Evolutionary conservation across 225 moss, liverwort and hornwort genomes (phyloP).

Genomic region (Bryum argenteum): DNA sequence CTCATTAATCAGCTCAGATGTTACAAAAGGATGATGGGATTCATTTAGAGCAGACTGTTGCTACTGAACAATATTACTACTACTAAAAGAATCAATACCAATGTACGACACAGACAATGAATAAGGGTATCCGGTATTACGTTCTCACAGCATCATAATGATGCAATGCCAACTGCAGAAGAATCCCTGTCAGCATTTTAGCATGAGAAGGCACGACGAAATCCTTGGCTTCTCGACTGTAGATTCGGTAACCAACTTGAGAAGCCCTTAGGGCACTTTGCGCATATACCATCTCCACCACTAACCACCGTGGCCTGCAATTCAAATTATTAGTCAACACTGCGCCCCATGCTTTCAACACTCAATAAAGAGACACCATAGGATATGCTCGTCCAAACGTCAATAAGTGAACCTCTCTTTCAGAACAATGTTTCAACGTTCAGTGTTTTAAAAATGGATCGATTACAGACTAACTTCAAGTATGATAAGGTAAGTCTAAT

Average conservation of each 20-base stretch:
- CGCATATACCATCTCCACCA: constrained; percentile 90
- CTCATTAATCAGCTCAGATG: constrained; percentile 21
- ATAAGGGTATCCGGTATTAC: constrained; percentile 38
- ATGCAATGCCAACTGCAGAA: constrained; percentile 81
- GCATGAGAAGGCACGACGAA: constrained; percentile 72
- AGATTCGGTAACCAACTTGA: constrained; percentile 75
- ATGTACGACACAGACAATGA: background rate
- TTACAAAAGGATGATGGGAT: constrained; percentile 12
- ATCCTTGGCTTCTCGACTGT: constrained; percentile 53
- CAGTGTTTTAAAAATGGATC: too few relatives aligned
- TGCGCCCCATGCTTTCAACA: constrained; percentile 18
- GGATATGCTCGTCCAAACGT: background rate
- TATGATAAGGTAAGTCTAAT: too few relatives aligned
- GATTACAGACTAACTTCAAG: too few relatives aligned
- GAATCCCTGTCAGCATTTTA: constrained; percentile 57
- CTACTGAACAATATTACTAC: background rate
- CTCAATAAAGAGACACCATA: constrained; percentile 15
- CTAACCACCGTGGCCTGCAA: constrained; percentile 92
- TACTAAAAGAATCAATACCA: constrained; percentile 5
- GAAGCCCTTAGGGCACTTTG: constrained; percentile 96
- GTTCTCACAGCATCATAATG: constrained; percentile 91
- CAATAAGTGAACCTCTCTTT: too few relatives aligned
- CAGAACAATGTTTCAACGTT: too few relatives aligned
- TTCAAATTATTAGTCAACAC: constrained; percentile 25
- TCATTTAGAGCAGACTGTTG: constrained; percentile 7